These are phyloP conservation scores for Saprolegnia diclina DNA, from an alignment of 352 stramenopile species.

Conservation along the genomic window DNA sequence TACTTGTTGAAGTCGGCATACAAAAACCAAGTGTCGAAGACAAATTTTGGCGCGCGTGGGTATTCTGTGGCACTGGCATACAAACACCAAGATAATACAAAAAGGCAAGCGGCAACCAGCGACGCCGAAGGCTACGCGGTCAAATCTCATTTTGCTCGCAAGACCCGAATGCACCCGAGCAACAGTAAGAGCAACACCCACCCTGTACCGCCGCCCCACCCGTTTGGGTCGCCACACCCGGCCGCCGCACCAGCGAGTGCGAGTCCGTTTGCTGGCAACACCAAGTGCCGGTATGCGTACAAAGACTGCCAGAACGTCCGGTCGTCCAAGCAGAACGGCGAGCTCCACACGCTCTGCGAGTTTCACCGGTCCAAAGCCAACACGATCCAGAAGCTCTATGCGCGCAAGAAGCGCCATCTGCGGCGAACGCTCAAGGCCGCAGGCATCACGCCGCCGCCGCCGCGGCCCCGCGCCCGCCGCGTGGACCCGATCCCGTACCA, in stretches of 20 bases:
- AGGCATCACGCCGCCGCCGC: neutral
- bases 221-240: neutral
- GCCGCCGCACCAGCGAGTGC: neutral
- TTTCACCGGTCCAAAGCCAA: constrained; percentile 21
- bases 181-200: no score
- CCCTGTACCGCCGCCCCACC: neutral
- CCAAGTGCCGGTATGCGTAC: constrained; percentile 26
- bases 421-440: neutral
- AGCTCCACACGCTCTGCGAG: constrained; percentile 27
- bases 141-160: constrained; percentile 9
- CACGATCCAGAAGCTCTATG: constrained; percentile 20
- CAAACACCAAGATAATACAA: constrained; percentile 12
- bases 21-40: neutral
- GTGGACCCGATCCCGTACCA: constrained; percentile 20
- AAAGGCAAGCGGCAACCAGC: neutral
- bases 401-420: constrained; percentile 21
- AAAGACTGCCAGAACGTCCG: constrained; percentile 25
- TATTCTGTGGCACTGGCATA: neutral
- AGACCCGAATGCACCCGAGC: neutral
- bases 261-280: neutral
- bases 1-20: constrained; percentile 15
- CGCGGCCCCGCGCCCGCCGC: neutral
- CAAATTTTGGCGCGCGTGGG: neutral
- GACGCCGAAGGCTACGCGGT: neutral
- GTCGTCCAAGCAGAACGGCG: constrained; percentile 25